These are phyloP conservation scores for Rehmannia glutinosa DNA, from an alignment of 257 asterid genomes.

Conservation along the genomic window DNA sequence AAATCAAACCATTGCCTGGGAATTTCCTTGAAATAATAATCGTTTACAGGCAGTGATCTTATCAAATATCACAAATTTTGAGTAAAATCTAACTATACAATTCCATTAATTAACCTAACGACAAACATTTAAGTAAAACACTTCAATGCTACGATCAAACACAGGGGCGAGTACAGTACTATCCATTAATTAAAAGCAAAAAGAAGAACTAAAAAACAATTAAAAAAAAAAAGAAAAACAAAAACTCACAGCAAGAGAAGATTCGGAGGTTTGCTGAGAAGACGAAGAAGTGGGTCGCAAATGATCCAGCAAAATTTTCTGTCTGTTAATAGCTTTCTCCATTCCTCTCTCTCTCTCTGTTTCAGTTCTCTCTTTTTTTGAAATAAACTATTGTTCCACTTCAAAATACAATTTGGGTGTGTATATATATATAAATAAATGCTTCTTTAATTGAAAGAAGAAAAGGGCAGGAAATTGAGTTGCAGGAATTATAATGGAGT, in stretches of 20 bases:
- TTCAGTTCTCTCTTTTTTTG: background rate
- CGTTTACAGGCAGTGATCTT: no score
- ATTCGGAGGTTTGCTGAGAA: slow-evolving; percentile 25
- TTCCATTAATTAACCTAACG: background rate
- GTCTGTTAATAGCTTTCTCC: slow-evolving; percentile 75
- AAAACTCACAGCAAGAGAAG: slow-evolving; percentile 56
- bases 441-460: no score
- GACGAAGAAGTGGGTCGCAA: slow-evolving; percentile 40
- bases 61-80: no score
- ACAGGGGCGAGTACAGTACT: background rate
- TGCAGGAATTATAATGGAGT: no score
- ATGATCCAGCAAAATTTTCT: slow-evolving; percentile 58
- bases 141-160: background rate
- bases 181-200: background rate
- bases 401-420: no score
- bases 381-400: background rate
- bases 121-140: background rate
- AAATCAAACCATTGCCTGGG: no score
- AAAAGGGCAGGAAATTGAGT: no score
- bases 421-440: no score
- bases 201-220: background rate
- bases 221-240: background rate
- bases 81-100: no score
- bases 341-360: slow-evolving; percentile 19
- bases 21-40: no score